Percentiles rank a stretch among this genome's conserved stretches.
Conservation (phyloP, 1,284 basidiomycete genomes). For the Tilletiaria anomala region DNA sequence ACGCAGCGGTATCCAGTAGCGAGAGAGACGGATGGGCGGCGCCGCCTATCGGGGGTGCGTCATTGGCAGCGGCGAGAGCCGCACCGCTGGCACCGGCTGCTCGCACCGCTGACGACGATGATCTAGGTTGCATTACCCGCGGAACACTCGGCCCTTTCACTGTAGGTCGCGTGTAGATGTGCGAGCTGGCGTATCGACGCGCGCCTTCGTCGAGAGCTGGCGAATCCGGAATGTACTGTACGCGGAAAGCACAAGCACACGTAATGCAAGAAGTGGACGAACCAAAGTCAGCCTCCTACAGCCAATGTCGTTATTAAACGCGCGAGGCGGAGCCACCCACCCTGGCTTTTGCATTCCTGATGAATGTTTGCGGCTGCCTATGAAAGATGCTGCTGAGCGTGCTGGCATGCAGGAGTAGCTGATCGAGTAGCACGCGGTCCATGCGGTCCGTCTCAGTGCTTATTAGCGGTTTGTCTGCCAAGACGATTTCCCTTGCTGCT, state of each 20-base stretch:
- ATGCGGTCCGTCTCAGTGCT: constrained; percentile 96
- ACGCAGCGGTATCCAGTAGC: too few relatives aligned
- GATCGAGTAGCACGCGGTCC: constrained; percentile 43
- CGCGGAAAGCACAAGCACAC: too few relatives aligned
- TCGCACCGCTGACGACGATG: too few relatives aligned
- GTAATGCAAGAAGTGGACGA: background rate
- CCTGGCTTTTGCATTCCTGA: constrained; percentile 22
- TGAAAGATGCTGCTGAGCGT: constrained; percentile 32
- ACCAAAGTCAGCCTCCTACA: constrained; percentile 2
- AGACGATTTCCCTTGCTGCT: constrained; percentile 73
- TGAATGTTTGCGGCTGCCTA: constrained; percentile 29
- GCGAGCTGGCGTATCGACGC: constrained; percentile 15
- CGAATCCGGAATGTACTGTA: constrained; percentile 17
- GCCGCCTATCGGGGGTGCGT: too few relatives aligned
- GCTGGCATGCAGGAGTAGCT: constrained; percentile 30
- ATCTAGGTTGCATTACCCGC: too few relatives aligned
- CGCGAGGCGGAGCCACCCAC: too few relatives aligned
- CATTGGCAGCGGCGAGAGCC: too few relatives aligned
- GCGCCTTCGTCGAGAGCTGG: constrained; percentile 25
- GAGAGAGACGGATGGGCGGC: too few relatives aligned
- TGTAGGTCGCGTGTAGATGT: too few relatives aligned
- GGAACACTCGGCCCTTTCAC: too few relatives aligned
- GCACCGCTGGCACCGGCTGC: too few relatives aligned
- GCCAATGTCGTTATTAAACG: too few relatives aligned
- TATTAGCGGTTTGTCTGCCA: constrained; percentile 84